These are phyloP conservation scores for Amborella trichopoda DNA, from an alignment of 164 flowering plant genomes.

Conservation along the genomic window DNA sequence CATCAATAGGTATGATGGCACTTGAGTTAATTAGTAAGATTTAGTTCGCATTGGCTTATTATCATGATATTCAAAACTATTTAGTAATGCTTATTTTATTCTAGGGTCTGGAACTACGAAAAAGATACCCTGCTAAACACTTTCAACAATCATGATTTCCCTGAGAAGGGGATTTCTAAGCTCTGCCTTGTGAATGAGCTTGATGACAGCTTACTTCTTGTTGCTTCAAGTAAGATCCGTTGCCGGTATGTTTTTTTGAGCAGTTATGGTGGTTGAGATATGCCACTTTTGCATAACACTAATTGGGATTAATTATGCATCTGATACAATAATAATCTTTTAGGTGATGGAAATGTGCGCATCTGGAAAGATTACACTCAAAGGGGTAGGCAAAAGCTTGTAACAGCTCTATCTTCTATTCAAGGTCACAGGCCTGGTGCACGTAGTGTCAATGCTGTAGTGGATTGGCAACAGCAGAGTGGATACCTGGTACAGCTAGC, in stretches of 20 bases:
- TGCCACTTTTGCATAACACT: constrained; percentile 5
- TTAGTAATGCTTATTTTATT: neutral
- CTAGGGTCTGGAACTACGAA: constrained; percentile 89
- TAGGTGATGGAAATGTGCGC: constrained; percentile 87
- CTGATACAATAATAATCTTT: neutral
- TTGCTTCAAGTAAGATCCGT: constrained; percentile 76
- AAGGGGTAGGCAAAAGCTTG: constrained; percentile 68
- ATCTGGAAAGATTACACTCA: constrained; percentile 79
- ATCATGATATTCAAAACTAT: too few relatives aligned
- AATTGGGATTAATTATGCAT: too few relatives aligned
- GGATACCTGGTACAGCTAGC: constrained; percentile 76
- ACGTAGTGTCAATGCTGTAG: constrained; percentile 71
- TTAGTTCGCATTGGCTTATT: neutral
- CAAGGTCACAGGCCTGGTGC: constrained; percentile 79
- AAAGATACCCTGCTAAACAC: constrained; percentile 53
- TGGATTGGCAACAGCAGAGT: constrained; percentile 98
- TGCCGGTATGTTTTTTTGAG: constrained; percentile 10
- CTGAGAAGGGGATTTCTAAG: constrained; percentile 84
- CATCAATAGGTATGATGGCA: too few relatives aligned
- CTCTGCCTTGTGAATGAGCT: constrained; percentile 91
- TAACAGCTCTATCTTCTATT: constrained; percentile 84
- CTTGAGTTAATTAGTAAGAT: too few relatives aligned
- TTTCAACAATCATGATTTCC: constrained; percentile 77
- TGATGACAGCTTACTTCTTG: constrained; percentile 91
- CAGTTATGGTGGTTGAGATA: constrained; percentile 4